Base-by-base conservation (phyloP, 2,329 filamentous ascomycete genomes). In the Exophiala calicioides region DNA sequence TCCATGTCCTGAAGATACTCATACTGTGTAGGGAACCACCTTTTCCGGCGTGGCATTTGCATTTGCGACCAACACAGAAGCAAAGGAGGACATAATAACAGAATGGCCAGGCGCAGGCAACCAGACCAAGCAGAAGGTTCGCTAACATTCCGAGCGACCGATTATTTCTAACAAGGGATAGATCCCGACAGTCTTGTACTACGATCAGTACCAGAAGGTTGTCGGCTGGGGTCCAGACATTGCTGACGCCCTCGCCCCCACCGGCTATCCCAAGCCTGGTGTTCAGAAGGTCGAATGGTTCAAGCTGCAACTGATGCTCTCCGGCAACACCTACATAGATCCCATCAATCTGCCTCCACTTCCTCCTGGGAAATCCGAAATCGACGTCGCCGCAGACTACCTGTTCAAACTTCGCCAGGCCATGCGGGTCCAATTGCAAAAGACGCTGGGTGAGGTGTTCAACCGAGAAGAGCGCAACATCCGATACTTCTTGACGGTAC, bases 221-320 rank as follows among this genome's bases (percentile, higher is more conserved):
- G 93, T 97, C n/a, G 93, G 93, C 61, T 98, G 93, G 93, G 93
- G 93, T 53, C 90, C 91, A 47, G 93, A 98, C 76, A 97, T 97
- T 62, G 89, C 93, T 52, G 91, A 97, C 71, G 93, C 93, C 56
- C 80, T 97, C 57, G 91, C 93, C 42, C 93, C 93, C 21, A 97
- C 93, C 30, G 93, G 93, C 55, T 97, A 97, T 69, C 93, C 93
- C 59, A 97, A 97, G 76, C 88, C 88, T 24, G 91, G 91, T 56
- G 91, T 98, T 59, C 93, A 97, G 71, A 97, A 97, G 75, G 91
- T 97, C 18, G 93, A 97, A 74, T 98, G 93, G 93, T 97, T 98
- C 80, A 97, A 97, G 77, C 80, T 98, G 59, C 93, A 98, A 74
- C 82, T 98, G 47, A 97, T 97, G 93, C 80, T 96, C 54, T 96